A percentile compares a stretch with the other conserved stretches of the same genome.
These are phyloP conservation scores for Suhomyces maxii DNA, from an alignment of 1,139 yeast species.

Conservation along the genomic window DNA sequence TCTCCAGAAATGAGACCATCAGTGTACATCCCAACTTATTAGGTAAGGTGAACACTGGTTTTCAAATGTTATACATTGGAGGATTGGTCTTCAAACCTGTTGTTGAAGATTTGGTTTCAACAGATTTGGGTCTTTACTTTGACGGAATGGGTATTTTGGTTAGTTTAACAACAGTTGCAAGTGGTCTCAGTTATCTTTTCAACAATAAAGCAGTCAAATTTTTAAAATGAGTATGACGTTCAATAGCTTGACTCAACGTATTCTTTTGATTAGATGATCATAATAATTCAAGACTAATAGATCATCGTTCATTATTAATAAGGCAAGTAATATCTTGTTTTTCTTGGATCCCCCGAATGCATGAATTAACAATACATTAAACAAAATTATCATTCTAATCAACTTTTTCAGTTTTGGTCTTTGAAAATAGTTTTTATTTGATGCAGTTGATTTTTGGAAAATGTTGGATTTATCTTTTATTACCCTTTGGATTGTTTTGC, in stretches of 20 bases:
- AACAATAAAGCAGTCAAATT: constrained; percentile 12
- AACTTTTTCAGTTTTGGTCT: background rate
- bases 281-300: background rate
- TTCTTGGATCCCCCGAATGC: constrained; percentile 1
- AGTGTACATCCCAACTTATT: constrained; percentile 88
- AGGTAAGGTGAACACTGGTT: constrained; percentile 84
- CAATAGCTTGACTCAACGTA: background rate
- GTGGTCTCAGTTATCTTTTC: constrained; percentile 68
- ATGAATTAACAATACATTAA: constrained; percentile 2
- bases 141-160: constrained; percentile 48
- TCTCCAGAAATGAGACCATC: constrained; percentile 78
- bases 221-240: constrained; percentile 2
- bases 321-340: constrained; percentile 1
- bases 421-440: background rate
- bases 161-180: constrained; percentile 71
- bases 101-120: constrained; percentile 28
- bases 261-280: background rate
- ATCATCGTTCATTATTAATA: constrained; percentile 4
- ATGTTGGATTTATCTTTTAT: background rate
- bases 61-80: constrained; percentile 91
- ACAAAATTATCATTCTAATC: background rate
- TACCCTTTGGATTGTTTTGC: background rate
- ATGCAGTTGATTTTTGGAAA: background rate
- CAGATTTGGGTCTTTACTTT: constrained; percentile 17
- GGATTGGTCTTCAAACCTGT: constrained; percentile 70